phyloP scores from a whole-genome alignment of 2,329 filamentous ascomycete genomes.

The Verticillium alfalfae region DNA sequence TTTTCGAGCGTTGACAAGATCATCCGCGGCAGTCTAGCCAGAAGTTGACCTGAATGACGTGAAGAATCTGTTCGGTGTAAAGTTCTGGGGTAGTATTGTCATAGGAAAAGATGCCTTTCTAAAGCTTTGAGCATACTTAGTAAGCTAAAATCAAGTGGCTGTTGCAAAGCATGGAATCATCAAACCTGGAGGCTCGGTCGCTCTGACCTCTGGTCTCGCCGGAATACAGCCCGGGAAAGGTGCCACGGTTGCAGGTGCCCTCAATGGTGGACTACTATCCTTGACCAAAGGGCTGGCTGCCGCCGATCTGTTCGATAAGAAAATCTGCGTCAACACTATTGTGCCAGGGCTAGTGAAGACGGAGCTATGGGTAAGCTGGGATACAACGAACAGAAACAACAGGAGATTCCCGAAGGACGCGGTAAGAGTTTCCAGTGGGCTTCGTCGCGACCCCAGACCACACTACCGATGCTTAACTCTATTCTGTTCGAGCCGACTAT shows the following conservation, averaged over 20 bases:
- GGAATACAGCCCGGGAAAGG: constrained; percentile 27
- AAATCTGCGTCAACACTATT: constrained; percentile 23
- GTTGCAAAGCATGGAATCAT: constrained; percentile 29
- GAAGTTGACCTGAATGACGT: constrained; percentile 24
- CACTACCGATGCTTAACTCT: constrained; percentile 5
- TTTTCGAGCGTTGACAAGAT: constrained; percentile 31
- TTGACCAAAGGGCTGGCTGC: constrained; percentile 19
- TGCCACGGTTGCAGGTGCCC: constrained; percentile 24
- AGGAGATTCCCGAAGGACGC: constrained; percentile 14
- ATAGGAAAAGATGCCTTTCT: constrained; percentile 22
- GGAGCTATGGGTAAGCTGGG: constrained; percentile 24
- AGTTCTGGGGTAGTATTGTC: constrained; percentile 31
- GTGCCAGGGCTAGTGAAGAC: constrained; percentile 23
- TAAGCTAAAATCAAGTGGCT: constrained; percentile 9
- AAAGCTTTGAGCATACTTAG: neutral
- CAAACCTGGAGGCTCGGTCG: constrained; percentile 27
- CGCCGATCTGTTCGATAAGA: constrained; percentile 18
- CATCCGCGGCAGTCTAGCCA: constrained; percentile 26
- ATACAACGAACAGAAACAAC: constrained; percentile 17
- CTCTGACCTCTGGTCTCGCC: constrained; percentile 28
- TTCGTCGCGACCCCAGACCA: constrained; percentile 19
- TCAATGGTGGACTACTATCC: constrained; percentile 21
- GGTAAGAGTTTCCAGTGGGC: constrained; percentile 15
- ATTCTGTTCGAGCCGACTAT: constrained; percentile 1
- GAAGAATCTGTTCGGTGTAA: constrained; percentile 29